Conservation (phyloP, 192 early-diverging fungal species). For the Backusella tuberculispora region DNA sequence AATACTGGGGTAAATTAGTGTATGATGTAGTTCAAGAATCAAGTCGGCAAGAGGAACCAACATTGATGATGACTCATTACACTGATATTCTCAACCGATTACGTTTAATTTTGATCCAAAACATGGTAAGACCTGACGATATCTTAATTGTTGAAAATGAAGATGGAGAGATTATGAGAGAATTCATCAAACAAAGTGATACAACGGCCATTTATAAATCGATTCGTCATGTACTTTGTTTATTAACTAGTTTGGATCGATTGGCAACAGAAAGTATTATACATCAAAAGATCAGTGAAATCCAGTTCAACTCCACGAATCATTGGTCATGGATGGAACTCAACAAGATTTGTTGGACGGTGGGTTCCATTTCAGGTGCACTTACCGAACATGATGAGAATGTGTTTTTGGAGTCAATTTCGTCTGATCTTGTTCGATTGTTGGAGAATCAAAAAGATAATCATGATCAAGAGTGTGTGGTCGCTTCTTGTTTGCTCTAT, state of each 20-base stretch:
- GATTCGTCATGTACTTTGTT: not conserved
- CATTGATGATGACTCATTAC: not conserved
- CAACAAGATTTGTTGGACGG: conserved; percentile 17
- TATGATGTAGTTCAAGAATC: conserved; percentile 4
- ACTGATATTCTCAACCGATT: conserved; percentile 13
- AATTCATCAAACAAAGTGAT: conserved; percentile 29
- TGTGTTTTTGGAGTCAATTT: conserved; percentile 1
- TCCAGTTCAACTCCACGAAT: not conserved
- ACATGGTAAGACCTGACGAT: conserved; percentile 27
- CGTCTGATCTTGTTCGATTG: not conserved
- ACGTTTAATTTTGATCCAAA: conserved; percentile 6
- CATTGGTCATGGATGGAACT: conserved; percentile 21
- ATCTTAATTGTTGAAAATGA: conserved; percentile 23
- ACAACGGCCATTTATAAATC: conserved; percentile 20
- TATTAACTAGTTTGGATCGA: not conserved
- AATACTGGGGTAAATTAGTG: conserved; percentile 32
- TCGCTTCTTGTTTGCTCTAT: conserved; percentile 31
- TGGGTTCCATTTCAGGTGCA: conserved; percentile 17
- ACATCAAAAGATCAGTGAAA: not conserved
- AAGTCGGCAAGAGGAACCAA: not conserved
- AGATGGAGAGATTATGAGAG: conserved; percentile 16
- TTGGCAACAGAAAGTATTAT: conserved; percentile 1
- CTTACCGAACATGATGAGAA: conserved; percentile 9
- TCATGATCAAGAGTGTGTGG: conserved; percentile 22
- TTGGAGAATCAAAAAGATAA: not conserved